Conservation (phyloP, 306 rosid genomes). For the Pterocarpus santalinus region DNA sequence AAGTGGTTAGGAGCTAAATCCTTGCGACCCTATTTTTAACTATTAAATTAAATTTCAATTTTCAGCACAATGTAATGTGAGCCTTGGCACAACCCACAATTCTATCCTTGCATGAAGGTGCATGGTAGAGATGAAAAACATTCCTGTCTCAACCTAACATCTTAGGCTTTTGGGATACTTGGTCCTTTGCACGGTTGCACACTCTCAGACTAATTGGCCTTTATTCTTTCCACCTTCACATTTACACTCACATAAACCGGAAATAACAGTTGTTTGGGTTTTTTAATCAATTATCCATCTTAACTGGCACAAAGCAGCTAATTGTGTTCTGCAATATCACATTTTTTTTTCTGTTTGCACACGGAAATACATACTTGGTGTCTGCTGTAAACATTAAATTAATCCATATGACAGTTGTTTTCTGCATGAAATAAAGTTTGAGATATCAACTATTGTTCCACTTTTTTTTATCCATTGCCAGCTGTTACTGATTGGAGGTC, state of each 20-base stretch:
- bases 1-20: no score
- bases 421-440: slow-evolving; percentile 10
- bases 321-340: slow-evolving; percentile 7
- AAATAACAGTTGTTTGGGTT: slow-evolving; percentile 32
- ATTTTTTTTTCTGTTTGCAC: not conserved
- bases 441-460: slow-evolving; percentile 20
- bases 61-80: not conserved
- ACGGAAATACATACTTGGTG: slow-evolving; percentile 7
- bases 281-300: slow-evolving; percentile 25
- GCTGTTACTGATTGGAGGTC: slow-evolving; percentile 83
- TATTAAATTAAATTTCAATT: not conserved
- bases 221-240: not conserved
- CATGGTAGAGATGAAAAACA: slow-evolving; percentile 9
- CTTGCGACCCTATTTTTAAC: no score
- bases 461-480: slow-evolving; percentile 47
- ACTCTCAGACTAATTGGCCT: not conserved
- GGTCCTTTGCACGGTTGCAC: slow-evolving; percentile 12
- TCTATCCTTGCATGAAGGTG: slow-evolving; percentile 6
- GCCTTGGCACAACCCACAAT: not conserved
- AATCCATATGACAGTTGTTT: not conserved
- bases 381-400: slow-evolving; percentile 30
- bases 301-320: slow-evolving; percentile 16
- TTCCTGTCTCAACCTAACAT: not conserved
- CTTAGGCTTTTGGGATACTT: slow-evolving; percentile 17
- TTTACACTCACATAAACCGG: not conserved